Evolutionary conservation across 1,284 basidiomycete genomes (phyloP), one percentile per base, ranked within the genome.

Genomic region (Garcileccinum viscosum): DNA sequence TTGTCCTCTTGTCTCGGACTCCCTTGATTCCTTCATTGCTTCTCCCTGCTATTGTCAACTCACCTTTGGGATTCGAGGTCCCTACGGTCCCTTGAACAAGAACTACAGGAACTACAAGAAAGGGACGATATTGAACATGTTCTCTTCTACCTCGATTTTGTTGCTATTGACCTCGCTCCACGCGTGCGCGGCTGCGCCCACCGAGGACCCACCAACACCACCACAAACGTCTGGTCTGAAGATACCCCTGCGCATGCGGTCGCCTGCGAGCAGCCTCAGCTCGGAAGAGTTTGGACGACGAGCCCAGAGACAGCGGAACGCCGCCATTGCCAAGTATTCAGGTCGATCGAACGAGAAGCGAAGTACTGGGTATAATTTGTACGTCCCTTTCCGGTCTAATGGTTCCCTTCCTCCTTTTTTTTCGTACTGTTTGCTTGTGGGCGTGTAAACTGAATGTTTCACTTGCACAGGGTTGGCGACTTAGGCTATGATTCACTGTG

Each of bases 291-390:
- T 67, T 22, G 73, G 62, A 1, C 33, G n/a, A 9, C n/a, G 77
- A 17, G 79, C 79, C 30, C 66, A 78, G 59, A 27, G 59, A 11
- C 77, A 81, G 53, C 78, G 77, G 6, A 70, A 81, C 22, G 24
- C 40, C 8, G 60, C 62, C 37, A 62, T 76, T 6, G 60, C 68
- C 38, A 80, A 77, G 67, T 78, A 80, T 38, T 64, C 67, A 24
- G 14, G 47, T 2, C 27, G 27, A 53, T 33, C 47, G 19, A 47
- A 35, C 32, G 65, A 14, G 61, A 80, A 76, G 44, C 80, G 79
- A 61, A 77, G 78, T 24, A 69, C 62, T 5, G 79, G 77, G 17
- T 77, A 77, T 42, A 81, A 81, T 65, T 59, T 71, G 77, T 79
- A 22, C 22, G 78, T 70, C 22, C 17, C 7, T 27, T 33, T 30